Percentiles rank a stretch among this genome's conserved stretches.
These are phyloP conservation scores for Coemansia sp. DNA, from an alignment of 192 early-diverging fungal genomes.

Conservation along the genomic window DNA sequence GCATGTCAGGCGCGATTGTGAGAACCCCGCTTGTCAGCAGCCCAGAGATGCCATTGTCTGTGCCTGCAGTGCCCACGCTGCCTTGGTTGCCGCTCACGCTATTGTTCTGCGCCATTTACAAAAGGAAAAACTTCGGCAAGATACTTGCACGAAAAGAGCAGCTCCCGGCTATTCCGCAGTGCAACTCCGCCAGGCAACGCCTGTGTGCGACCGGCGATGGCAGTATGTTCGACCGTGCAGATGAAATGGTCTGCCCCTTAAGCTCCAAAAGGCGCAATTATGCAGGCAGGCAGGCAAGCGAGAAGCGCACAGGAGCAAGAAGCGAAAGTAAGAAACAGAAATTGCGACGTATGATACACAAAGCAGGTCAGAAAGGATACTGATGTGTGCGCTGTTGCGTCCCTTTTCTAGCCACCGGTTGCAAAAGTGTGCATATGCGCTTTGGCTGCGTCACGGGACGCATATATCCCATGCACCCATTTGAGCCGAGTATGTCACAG, in stretches of 20 bases:
- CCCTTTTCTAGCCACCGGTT: not conserved
- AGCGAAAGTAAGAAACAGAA: not conserved
- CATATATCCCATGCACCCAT: not conserved
- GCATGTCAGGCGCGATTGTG: constrained; percentile 4
- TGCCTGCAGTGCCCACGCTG: not conserved
- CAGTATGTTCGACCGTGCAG: not conserved
- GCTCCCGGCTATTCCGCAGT: not conserved
- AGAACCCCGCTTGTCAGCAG: constrained; percentile 10
- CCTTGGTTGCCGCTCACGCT: constrained; percentile 5
- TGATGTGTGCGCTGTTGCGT: no score
- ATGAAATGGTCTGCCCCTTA: not conserved
- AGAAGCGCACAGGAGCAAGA: not conserved
- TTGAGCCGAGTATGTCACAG: not conserved
- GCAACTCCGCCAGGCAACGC: not conserved
- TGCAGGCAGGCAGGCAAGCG: not conserved
- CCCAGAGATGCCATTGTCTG: constrained; percentile 7
- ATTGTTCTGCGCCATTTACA: constrained; percentile 10
- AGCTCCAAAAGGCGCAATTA: not conserved
- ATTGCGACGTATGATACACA: not conserved
- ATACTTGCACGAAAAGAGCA: no score
- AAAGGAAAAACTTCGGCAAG: constrained; percentile 7
- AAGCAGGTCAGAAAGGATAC: constrained; percentile 2
- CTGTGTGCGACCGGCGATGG: not conserved
- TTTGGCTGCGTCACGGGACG: not conserved
- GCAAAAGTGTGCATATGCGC: not conserved